phyloP scores from a whole-genome alignment of 1,284 basidiomycete species.

The Cryptococcus sp. region DNA sequence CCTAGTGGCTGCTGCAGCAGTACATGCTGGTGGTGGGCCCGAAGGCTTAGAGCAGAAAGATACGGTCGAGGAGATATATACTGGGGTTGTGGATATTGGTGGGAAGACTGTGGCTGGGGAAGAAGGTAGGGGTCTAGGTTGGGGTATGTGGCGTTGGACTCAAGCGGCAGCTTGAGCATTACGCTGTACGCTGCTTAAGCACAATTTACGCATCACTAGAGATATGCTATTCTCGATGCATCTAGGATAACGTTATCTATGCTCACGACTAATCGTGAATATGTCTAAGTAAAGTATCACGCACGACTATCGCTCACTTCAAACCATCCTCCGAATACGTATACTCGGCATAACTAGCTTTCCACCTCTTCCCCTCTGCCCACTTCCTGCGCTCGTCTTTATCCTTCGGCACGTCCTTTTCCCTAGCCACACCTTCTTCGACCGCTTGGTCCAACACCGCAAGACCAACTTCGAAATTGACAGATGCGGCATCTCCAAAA shows the following conservation, averaged over 20 bases:
- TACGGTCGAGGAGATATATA: conserved; percentile 34
- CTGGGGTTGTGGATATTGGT: conserved; percentile 17
- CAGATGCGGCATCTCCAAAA: conserved; percentile 62
- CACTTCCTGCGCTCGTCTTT: conserved; percentile 60
- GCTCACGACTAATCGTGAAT: too few relatives aligned
- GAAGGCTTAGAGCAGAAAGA: conserved; percentile 17
- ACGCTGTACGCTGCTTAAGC: background rate
- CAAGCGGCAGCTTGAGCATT: background rate
- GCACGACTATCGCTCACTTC: conserved; percentile 1
- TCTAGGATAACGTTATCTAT: too few relatives aligned
- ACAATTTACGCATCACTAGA: background rate
- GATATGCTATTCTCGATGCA: background rate
- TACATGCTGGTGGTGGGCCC: background rate
- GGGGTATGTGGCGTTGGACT: conserved; percentile 50
- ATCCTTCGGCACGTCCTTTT: conserved; percentile 60
- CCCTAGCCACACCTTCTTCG: conserved; percentile 65
- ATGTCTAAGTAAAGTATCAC: too few relatives aligned
- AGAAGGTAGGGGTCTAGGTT: conserved; percentile 40
- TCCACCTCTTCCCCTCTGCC: conserved; percentile 40
- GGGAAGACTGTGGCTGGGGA: background rate
- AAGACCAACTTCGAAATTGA: conserved; percentile 74
- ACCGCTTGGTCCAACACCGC: conserved; percentile 75
- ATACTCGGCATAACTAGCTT: conserved; percentile 64
- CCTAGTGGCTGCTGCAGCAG: conserved; percentile 42
- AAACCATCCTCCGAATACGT: conserved; percentile 63